Evolutionary conservation across 768 basidiomycete species (phyloP).

Genomic region (Collybia sp.): DNA sequence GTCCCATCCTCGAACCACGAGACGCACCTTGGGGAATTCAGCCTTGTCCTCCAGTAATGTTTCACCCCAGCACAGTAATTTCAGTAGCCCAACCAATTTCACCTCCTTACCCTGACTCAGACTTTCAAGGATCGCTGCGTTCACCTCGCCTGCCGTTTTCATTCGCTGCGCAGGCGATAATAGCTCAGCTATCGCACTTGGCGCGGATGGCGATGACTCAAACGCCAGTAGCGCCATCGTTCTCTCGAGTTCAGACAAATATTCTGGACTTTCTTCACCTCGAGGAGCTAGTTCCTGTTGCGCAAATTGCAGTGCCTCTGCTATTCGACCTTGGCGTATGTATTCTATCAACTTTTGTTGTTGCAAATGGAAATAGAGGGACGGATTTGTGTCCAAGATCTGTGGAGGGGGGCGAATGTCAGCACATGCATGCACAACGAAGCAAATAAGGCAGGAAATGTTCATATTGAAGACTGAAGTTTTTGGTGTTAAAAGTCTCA

Average conservation of each 20-base stretch:
- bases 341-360: conserved; percentile 95
- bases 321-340: conserved; percentile 77
- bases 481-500: conserved; percentile 71
- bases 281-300: conserved; percentile 92
- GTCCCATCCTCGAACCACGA: background rate
- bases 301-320: conserved; percentile 85
- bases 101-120: conserved; percentile 91
- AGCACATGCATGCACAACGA: conserved; percentile 6
- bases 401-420: conserved; percentile 31
- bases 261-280: conserved; percentile 93
- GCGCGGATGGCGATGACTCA: conserved; percentile 56
- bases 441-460: conserved; percentile 18
- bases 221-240: conserved; percentile 94
- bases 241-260: conserved; percentile 85
- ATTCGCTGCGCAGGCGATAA: conserved; percentile 83
- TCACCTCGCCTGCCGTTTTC: conserved; percentile 95
- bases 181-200: conserved; percentile 69
- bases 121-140: conserved; percentile 91
- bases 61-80: conserved; percentile 89
- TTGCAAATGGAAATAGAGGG: conserved; percentile 91
- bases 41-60: conserved; percentile 68
- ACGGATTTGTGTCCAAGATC: conserved; percentile 96
- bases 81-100: conserved; percentile 78
- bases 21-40: conserved; percentile 72
- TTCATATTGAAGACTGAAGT: conserved; percentile 99